These are phyloP conservation scores for Arthrobotrys musiformis DNA, from an alignment of 2,329 filamentous ascomycete genomes.

Conservation along the genomic window DNA sequence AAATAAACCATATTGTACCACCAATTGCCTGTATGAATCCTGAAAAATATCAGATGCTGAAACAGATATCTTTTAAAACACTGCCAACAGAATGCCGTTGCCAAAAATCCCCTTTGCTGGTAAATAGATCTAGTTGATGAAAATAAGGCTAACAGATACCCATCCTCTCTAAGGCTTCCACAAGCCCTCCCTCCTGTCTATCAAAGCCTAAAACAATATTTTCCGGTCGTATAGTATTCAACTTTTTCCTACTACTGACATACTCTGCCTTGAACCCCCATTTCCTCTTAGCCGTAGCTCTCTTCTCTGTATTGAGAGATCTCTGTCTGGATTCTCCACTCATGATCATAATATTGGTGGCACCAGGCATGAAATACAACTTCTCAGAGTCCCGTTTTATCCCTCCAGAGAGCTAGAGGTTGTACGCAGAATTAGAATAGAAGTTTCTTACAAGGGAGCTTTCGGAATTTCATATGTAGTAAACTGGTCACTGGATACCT, in stretches of 20 bases:
- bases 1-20: background rate
- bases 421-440: too few species aligned
- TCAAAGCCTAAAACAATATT: conserved; percentile 35
- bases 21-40: background rate
- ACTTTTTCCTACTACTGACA: conserved; percentile 68
- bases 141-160: background rate
- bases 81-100: background rate
- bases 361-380: conserved; percentile 78
- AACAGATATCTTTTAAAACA: background rate
- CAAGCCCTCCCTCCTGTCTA: conserved; percentile 21
- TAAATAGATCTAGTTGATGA: background rate
- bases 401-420: too few species aligned
- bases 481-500: too few species aligned
- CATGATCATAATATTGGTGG: conserved; percentile 72
- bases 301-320: conserved; percentile 58
- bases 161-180: conserved; percentile 40
- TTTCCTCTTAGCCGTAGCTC: conserved; percentile 63
- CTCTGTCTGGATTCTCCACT: conserved; percentile 61
- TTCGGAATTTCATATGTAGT: too few species aligned
- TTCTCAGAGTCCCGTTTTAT: too few species aligned
- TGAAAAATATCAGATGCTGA: background rate
- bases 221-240: conserved; percentile 61
- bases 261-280: conserved; percentile 68
- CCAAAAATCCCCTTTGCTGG: background rate
- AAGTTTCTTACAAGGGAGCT: too few species aligned